phyloP scores from a whole-genome alignment of 306 rosid species.

The Glycyrrhiza uralensis region DNA sequence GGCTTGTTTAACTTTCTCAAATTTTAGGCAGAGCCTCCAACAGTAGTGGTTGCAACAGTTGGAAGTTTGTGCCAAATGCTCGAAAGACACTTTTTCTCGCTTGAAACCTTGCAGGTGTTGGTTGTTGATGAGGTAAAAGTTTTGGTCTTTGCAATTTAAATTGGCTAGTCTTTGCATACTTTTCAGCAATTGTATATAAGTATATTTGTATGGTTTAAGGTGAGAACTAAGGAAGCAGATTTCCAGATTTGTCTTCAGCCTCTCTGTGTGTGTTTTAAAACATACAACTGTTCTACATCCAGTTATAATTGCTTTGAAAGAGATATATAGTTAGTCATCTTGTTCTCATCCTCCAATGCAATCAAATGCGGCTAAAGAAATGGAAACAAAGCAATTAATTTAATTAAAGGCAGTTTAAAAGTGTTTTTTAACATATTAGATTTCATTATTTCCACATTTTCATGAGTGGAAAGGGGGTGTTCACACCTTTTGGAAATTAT shows the following conservation, averaged over 20 bases:
- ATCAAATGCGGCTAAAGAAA: not conserved
- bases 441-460: conserved; percentile 9
- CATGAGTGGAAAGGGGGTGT: not conserved
- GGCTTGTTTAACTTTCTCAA: conserved; percentile 22
- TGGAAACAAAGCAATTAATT: not conserved
- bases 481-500: not conserved
- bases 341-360: not conserved
- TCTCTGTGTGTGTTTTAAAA: not conserved
- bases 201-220: not conserved
- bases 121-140: conserved; percentile 85
- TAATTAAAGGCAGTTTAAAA: not conserved
- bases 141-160: conserved; percentile 5
- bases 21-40: conserved; percentile 90
- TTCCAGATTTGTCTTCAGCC: not conserved
- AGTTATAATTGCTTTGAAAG: conserved; percentile 11
- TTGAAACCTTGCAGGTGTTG: conserved; percentile 65
- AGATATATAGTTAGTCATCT: not conserved
- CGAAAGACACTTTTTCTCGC: conserved; percentile 56
- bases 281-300: conserved; percentile 5
- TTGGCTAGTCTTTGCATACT: not conserved
- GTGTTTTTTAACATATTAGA: not conserved
- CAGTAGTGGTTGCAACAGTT: conserved; percentile 77
- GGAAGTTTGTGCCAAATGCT: conserved; percentile 87
- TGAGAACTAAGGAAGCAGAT: not conserved
- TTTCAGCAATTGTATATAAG: not conserved